These are phyloP conservation scores for Apiotrichum porosum DNA, from an alignment of 1,284 basidiomycete species.

Conservation along the genomic window DNA sequence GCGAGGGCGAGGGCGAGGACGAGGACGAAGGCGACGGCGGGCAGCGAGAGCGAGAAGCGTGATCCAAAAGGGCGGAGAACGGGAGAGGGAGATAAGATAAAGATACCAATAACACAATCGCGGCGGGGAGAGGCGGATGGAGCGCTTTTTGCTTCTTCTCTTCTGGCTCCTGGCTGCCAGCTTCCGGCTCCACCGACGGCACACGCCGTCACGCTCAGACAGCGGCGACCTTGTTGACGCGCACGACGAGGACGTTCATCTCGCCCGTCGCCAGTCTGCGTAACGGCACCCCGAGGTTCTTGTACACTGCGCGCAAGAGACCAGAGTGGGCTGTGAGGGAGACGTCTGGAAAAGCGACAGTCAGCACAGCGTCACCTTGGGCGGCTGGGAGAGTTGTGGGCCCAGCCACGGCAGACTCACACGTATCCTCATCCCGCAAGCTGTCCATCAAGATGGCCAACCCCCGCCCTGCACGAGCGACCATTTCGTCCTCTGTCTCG, in stretches of 20 bases:
- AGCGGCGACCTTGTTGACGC: slow-evolving; percentile 14
- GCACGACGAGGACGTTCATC: slow-evolving; percentile 38
- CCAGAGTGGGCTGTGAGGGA: slow-evolving; percentile 35
- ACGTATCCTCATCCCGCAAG: slow-evolving; percentile 16
- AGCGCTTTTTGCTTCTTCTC: too few relatives aligned
- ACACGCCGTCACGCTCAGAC: too few relatives aligned
- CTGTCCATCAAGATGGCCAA: slow-evolving; percentile 22
- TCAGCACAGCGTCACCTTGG: background rate
- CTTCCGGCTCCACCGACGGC: too few relatives aligned
- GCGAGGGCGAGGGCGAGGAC: too few relatives aligned
- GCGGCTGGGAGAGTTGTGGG: background rate
- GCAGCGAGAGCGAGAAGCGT: too few relatives aligned
- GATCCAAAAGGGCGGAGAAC: too few relatives aligned
- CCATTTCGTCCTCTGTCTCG: slow-evolving; percentile 35
- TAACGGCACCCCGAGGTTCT: slow-evolving; percentile 23
- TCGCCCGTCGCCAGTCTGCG: slow-evolving; percentile 25
- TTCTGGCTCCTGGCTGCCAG: too few relatives aligned
- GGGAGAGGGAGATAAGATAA: too few relatives aligned
- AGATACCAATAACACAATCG: too few relatives aligned
- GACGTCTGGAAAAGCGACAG: slow-evolving; percentile 1
- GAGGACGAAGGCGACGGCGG: too few relatives aligned
- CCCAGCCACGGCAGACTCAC: slow-evolving; percentile 13
- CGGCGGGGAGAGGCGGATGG: too few relatives aligned
- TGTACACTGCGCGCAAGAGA: slow-evolving; percentile 27
- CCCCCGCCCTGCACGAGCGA: slow-evolving; percentile 19